phyloP scores from a whole-genome alignment of 768 basidiomycete genomes.

The Daedaleopsis nitida region DNA sequence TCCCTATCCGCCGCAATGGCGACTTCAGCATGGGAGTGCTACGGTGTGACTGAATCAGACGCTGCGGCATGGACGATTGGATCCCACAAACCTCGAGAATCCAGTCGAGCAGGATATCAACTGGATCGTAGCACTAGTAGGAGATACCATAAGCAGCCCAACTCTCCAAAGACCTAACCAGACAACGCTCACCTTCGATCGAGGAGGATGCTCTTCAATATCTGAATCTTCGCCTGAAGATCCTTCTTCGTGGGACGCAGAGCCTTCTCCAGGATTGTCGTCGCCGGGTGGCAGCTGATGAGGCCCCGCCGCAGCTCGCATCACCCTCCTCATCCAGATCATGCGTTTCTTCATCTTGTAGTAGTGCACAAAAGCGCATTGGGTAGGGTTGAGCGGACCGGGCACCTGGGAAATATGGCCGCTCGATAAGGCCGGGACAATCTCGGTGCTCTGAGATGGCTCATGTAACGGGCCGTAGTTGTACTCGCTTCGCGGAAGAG shows the following conservation, averaged over 20 bases:
- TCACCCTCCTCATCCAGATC: neutral
- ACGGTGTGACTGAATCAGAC: neutral
- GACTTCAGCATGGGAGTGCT: slow-evolving; percentile 15
- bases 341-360: slow-evolving; percentile 17
- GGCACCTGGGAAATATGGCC: no score
- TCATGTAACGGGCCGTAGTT: neutral
- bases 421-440: no score
- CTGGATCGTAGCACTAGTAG: slow-evolving; percentile 13
- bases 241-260: neutral
- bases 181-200: neutral
- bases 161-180: neutral
- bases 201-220: neutral
- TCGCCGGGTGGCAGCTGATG: slow-evolving; percentile 3
- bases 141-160: neutral
- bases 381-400: neutral
- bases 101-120: slow-evolving; percentile 16
- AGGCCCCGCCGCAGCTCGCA: slow-evolving; percentile 18
- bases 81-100: slow-evolving; percentile 9
- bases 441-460: no score
- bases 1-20: slow-evolving; percentile 18
- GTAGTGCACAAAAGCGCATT: slow-evolving; percentile 21
- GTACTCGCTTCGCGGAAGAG: neutral
- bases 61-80: neutral
- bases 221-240: neutral
- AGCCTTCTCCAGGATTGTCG: neutral